Conservation (phyloP, 2,329 filamentous ascomycete species). For the Nemania sp. region DNA sequence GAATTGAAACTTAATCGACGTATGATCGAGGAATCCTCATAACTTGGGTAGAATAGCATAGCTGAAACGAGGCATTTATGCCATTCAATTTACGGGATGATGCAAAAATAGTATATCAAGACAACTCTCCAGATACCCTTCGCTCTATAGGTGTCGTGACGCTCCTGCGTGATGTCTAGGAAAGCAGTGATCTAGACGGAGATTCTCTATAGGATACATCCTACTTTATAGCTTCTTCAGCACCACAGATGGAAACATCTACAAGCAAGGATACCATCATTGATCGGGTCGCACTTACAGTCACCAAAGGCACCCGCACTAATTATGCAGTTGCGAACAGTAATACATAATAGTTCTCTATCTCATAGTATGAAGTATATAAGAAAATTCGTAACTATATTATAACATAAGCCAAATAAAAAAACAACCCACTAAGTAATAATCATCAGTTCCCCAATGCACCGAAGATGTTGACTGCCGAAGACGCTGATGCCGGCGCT, state of each 20-base stretch:
- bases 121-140: not conserved
- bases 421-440: too few relatives aligned
- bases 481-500: slow-evolving; percentile 4
- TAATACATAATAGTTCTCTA: too few relatives aligned
- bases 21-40: not conserved
- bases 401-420: too few relatives aligned
- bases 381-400: not conserved
- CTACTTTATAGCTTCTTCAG: not conserved
- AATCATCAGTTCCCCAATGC: too few relatives aligned
- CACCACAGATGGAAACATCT: not conserved
- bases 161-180: too few relatives aligned
- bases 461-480: slow-evolving; percentile 7
- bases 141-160: too few relatives aligned
- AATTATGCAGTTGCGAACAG: too few relatives aligned
- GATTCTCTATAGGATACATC: not conserved
- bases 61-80: too few relatives aligned
- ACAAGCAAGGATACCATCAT: not conserved
- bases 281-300: not conserved
- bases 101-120: not conserved
- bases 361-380: too few relatives aligned
- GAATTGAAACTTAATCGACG: not conserved
- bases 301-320: too few relatives aligned
- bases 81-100: not conserved
- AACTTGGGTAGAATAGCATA: too few relatives aligned
- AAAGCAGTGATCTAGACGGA: too few relatives aligned